Evolutionary conservation across 2,329 filamentous ascomycete species (phyloP), one percentile per base, ranked within the genome.

Genomic region (Sordariomycetes sp.): DNA sequence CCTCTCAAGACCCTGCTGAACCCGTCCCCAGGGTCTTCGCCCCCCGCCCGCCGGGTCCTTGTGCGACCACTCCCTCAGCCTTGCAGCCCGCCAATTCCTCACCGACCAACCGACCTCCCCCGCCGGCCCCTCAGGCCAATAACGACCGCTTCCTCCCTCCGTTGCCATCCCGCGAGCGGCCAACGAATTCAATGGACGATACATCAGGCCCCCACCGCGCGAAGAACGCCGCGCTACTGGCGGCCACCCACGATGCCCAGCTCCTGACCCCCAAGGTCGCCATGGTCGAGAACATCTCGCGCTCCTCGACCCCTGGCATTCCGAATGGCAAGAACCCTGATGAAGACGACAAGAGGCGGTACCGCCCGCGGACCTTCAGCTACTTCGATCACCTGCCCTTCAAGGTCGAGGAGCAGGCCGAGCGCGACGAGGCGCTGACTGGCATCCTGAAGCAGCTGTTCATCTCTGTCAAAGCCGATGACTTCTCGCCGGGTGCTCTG

Each of bases 391-490:
- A 94, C 68, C 82, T 99, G 55, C 95, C 95, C 40, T 99, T 97
- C 69, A 75, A 85, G 59, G 87, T 92, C 59, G 95, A 99, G 72
- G 85, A 88, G 68, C 88, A 93, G 62, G 70, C 79, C 37, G 82
- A 91, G 72, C 83, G 92, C 62, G 86, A 95, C 69, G 80, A 79
- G 55, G 90, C 92, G 61, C 77, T 99, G 53, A 80, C 87, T 53
- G 90, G 91, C 69, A 97, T 97, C 65, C 79, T 97, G 64, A 94
- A 92, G 70, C 89, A 96, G 68, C 86, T 99, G 34, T 97, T 96
- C 71, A 89, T 97, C 65, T 84, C 93, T 59, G 80, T 99, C 62
- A 87, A 91, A 69, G 88, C 94, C 3, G 91, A 96, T 63, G 94
- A 99, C 72, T 97, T 97, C 72, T 87, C 88, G 25, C 90, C 93